Base-by-base conservation (phyloP, 1,284 basidiomycete genomes). In the Coriolopsis trogii region DNA sequence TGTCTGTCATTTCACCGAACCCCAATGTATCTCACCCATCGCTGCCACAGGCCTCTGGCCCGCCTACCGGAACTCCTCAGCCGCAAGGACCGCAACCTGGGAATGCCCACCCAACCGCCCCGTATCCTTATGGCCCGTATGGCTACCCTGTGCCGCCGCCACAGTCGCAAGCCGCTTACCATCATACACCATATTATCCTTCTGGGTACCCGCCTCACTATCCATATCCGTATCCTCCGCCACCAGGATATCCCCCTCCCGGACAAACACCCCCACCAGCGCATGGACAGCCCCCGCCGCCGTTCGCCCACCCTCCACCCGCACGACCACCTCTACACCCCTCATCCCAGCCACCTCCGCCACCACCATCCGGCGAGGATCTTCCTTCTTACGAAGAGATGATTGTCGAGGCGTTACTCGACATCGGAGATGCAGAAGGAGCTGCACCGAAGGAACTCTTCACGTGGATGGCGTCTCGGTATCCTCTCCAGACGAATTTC, bases 341-440 rank as follows among this genome's bases (percentile, higher is more conserved):
- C 46, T 60, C 68, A 64, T 4, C 51, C 58, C n/a, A n/a, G 7
- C 64, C 59, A 13, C 56, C 59, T 15, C 51, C 66, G 26, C 58
- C 66, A 44, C 45, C 70, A 52, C 68, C 67, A 0, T 62, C 67
- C 13, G 61, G 70, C 0, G 87, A 89, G 33, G 88, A 89, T 62
- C 72, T 92, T 33, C 90, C 90, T 9, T 89, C 86, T 55, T 92
- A 92, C 53, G 89, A 92, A 62, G 89, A 91, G 58, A 92, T 92
- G 90, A 87, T 92, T 29, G 88, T 87, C 7, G 86, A 89, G 63
- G 89, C 89, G 0, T 71, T 92, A 20, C 66, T 72, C 23, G 86
- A 84, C 49, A 76, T 79, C 39, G 73, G 69, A 9, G 86, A 89
- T 50, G 73, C 81, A 5, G 86, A 90, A 39, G 90, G 90, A 13